Conservation (phyloP, 306 rosid genomes). For the Ormosia semicastrata region DNA sequence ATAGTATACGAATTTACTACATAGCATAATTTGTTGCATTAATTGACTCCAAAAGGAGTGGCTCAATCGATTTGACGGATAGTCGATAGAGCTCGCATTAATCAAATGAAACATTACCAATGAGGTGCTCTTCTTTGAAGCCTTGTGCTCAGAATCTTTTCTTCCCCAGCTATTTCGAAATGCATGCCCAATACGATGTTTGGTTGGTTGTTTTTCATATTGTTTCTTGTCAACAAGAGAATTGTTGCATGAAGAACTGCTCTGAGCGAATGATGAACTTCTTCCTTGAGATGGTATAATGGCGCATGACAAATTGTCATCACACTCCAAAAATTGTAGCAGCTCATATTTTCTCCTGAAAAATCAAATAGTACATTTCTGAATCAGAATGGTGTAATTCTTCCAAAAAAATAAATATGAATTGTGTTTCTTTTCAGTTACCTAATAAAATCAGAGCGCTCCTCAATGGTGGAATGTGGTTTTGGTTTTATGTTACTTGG, state of each 20-base stretch:
- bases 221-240: slow-evolving; percentile 50
- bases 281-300: slow-evolving; percentile 45
- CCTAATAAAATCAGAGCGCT: slow-evolving; percentile 80
- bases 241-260: slow-evolving; percentile 29
- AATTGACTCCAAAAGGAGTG: not conserved
- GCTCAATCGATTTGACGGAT: not conserved
- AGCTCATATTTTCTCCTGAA: slow-evolving; percentile 84
- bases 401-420: not conserved
- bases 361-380: slow-evolving; percentile 23
- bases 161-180: slow-evolving; percentile 75
- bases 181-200: slow-evolving; percentile 63
- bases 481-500: slow-evolving; percentile 56
- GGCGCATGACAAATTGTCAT: slow-evolving; percentile 39
- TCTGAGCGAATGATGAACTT: slow-evolving; percentile 27
- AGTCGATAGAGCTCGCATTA: not conserved
- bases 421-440: slow-evolving; percentile 25
- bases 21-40: not conserved
- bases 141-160: slow-evolving; percentile 68
- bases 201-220: slow-evolving; percentile 47
- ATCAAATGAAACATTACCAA: slow-evolving; percentile 48
- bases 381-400: slow-evolving; percentile 19
- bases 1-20: not conserved
- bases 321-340: slow-evolving; percentile 42
- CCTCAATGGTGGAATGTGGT: slow-evolving; percentile 73
- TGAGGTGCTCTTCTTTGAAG: slow-evolving; percentile 55